phyloP scores from a whole-genome alignment of 176 grass and related monocot species.

The Carex pumila region DNA sequence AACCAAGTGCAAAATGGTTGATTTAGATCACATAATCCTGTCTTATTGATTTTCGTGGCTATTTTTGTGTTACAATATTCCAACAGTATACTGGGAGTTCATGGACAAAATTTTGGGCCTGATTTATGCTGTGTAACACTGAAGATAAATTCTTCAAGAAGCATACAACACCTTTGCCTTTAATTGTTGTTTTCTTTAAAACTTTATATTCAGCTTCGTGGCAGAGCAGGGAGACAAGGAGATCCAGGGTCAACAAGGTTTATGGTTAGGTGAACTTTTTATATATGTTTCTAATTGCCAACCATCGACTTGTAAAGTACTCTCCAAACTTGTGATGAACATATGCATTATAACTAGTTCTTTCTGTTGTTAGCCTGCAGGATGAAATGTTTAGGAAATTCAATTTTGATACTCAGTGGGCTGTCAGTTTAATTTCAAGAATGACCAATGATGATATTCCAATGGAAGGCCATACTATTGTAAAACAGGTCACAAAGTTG shows the following conservation, averaged over 20 bases:
- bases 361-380: constrained; percentile 55
- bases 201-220: constrained; percentile 50
- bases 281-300: background rate
- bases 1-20: background rate
- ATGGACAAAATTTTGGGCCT: background rate
- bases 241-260: constrained; percentile 97
- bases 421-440: constrained; percentile 81
- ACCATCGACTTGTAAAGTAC: background rate
- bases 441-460: constrained; percentile 89
- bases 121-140: background rate
- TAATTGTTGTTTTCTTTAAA: background rate
- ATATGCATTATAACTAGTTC: constrained; percentile 9
- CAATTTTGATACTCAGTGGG: constrained; percentile 97
- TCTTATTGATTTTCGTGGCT: background rate
- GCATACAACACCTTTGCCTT: background rate
- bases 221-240: constrained; percentile 96
- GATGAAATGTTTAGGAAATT: constrained; percentile 99
- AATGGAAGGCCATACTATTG: constrained; percentile 69
- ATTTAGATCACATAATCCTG: background rate
- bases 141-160: background rate
- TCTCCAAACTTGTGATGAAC: background rate
- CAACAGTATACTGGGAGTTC: background rate
- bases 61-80: background rate
- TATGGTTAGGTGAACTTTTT: constrained; percentile 79
- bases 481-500: constrained; percentile 63